phyloP scores from a whole-genome alignment of 352 stramenopile genomes.

The Pythium volutum region DNA sequence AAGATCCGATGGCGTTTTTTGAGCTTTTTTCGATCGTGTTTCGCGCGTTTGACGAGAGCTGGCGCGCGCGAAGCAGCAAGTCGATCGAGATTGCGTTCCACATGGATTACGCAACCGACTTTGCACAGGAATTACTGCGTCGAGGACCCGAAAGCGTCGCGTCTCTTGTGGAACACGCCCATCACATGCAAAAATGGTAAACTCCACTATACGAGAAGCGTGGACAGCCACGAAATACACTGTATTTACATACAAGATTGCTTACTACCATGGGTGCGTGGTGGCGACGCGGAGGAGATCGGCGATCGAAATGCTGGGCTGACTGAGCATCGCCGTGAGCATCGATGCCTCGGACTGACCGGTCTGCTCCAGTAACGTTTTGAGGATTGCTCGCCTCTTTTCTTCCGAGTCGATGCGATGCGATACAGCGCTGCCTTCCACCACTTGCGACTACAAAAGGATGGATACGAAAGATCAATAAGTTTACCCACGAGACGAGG shows the following conservation, averaged over 20 bases:
- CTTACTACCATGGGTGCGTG: constrained; percentile 11
- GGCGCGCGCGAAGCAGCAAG: constrained; percentile 43
- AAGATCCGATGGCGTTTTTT: constrained; percentile 80
- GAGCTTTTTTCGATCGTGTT: constrained; percentile 79
- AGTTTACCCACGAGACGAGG: not conserved
- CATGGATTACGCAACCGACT: constrained; percentile 65
- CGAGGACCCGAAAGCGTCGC: constrained; percentile 55
- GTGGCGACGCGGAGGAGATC: constrained; percentile 30
- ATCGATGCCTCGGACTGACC: constrained; percentile 11
- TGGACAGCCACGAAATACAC: constrained; percentile 1
- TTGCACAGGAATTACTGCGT: constrained; percentile 69
- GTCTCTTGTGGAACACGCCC: constrained; percentile 57
- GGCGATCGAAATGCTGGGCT: constrained; percentile 6
- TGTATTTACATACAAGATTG: constrained; percentile 10
- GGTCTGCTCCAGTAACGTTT: constrained; percentile 27
- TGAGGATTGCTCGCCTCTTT: constrained; percentile 41
- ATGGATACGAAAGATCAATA: not conserved
- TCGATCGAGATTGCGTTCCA: constrained; percentile 60
- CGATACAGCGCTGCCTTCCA: constrained; percentile 36
- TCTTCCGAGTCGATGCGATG: constrained; percentile 37
- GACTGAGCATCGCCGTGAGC: constrained; percentile 6
- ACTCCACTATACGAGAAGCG: not conserved
- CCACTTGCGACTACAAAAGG: constrained; percentile 30
- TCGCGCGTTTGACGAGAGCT: constrained; percentile 68
- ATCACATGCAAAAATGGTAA: constrained; percentile 79